phyloP scores from a whole-genome alignment of 352 stramenopile species.

The Phytophthora megakarya region DNA sequence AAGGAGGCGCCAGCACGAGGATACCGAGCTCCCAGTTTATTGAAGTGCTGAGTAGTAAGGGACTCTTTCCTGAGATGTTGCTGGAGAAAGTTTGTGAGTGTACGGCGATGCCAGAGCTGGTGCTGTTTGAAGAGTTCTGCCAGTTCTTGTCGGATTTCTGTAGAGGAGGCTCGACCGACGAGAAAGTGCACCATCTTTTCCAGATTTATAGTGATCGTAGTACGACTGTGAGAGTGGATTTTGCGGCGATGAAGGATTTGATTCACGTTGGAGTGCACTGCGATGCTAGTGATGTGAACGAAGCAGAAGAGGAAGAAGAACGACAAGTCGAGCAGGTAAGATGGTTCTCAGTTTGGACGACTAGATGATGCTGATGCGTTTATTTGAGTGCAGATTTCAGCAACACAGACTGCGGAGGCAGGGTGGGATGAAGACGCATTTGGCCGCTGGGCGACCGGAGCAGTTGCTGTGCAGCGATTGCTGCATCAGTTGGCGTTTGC shows the following conservation, averaged over 20 bases:
- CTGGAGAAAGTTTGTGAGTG: conserved; percentile 53
- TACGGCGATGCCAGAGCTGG: conserved; percentile 48
- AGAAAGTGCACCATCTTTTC: conserved; percentile 61
- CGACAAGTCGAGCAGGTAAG: conserved; percentile 49
- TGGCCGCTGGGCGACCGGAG: conserved; percentile 48
- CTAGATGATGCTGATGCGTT: neutral
- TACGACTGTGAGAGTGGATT: conserved; percentile 39
- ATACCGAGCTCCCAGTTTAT: conserved; percentile 69
- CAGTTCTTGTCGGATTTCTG: conserved; percentile 79
- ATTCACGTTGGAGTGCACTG: conserved; percentile 41
- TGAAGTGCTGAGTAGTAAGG: conserved; percentile 46
- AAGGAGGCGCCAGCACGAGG: conserved; percentile 68
- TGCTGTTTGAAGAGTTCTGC: conserved; percentile 87
- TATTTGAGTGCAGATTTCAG: conserved; percentile 38
- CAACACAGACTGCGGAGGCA: conserved; percentile 40
- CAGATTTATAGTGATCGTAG: conserved; percentile 53
- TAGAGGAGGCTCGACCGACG: conserved; percentile 43
- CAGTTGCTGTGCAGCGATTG: conserved; percentile 51
- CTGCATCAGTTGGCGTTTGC: conserved; percentile 78
- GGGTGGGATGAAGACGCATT: conserved; percentile 57
- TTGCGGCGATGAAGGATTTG: conserved; percentile 50
- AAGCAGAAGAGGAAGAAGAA: conserved; percentile 39
- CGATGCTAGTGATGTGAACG: conserved; percentile 15
- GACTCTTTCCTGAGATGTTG: conserved; percentile 50
- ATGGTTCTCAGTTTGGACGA: neutral